A percentile compares a stretch with the other conserved stretches of the same genome.
Conservation (phyloP, 2,329 filamentous ascomycete genomes). For the Cladophialophora exuberans region DNA sequence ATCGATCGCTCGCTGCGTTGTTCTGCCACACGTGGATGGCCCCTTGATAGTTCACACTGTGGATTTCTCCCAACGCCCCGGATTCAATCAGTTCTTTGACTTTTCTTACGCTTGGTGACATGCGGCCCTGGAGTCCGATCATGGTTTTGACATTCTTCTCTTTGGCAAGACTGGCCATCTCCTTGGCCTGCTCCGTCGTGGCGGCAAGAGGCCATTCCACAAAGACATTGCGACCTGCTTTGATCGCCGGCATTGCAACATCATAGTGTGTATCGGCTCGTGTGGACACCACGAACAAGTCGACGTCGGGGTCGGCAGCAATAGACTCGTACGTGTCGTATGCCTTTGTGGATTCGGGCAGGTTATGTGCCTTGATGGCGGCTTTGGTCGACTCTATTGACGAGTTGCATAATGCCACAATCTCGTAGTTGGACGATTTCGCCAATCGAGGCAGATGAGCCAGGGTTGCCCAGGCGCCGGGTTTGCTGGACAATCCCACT, state of each 20-base stretch:
- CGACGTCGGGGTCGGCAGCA: constrained; percentile 54
- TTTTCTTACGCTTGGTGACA: constrained; percentile 50
- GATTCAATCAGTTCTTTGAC: constrained; percentile 50
- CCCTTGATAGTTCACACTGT: constrained; percentile 54
- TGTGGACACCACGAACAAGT: constrained; percentile 60
- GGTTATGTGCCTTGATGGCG: constrained; percentile 49
- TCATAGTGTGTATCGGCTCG: constrained; percentile 58
- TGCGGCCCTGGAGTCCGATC: constrained; percentile 57
- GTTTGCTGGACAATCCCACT: constrained; percentile 61
- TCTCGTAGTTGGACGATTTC: constrained; percentile 49
- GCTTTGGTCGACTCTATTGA: constrained; percentile 48
- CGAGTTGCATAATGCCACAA: constrained; percentile 59
- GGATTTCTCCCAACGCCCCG: constrained; percentile 55
- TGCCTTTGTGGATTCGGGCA: constrained; percentile 47
- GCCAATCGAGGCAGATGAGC: constrained; percentile 65
- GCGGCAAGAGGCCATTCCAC: constrained; percentile 63
- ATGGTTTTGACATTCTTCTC: constrained; percentile 45
- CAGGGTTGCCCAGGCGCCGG: constrained; percentile 57
- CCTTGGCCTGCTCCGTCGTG: constrained; percentile 45
- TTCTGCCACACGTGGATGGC: constrained; percentile 42
- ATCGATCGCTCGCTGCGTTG: constrained; percentile 33
- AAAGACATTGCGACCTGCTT: constrained; percentile 57
- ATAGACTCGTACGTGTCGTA: constrained; percentile 57
- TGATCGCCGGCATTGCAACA: constrained; percentile 51
- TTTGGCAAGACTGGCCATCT: constrained; percentile 45